These are phyloP conservation scores for Mycosarcoma maydis DNA, from an alignment of 1,284 basidiomycete species.

Conservation along the genomic window DNA sequence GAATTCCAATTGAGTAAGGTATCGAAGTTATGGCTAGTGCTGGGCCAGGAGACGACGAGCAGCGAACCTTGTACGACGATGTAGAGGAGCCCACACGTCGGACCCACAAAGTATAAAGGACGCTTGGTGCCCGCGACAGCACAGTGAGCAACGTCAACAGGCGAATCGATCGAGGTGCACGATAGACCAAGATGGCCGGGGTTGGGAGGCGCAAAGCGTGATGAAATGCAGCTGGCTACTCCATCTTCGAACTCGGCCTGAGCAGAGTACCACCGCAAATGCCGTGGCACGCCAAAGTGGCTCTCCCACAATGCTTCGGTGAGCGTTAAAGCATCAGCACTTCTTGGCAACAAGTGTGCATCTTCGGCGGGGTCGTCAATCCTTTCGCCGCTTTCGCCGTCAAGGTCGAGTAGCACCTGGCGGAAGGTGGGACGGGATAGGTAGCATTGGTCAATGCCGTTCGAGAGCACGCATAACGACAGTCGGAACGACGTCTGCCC, in stretches of 20 bases:
- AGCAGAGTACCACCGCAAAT: constrained; percentile 12
- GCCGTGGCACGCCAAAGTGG: constrained; percentile 21
- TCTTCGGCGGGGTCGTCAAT: constrained; percentile 5
- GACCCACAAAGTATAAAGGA: constrained; percentile 9
- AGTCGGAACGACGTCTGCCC: constrained; percentile 10
- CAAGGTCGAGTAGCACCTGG: constrained; percentile 22
- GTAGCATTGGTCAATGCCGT: constrained; percentile 35
- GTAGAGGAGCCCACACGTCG: constrained; percentile 20
- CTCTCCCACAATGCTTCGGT: constrained; percentile 31
- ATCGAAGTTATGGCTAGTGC: constrained; percentile 18
- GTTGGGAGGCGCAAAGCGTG: constrained; percentile 4
- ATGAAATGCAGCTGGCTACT: constrained; percentile 5
- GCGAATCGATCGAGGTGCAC: constrained; percentile 1
- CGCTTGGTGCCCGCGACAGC: constrained; percentile 23
- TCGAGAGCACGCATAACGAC: constrained; percentile 10
- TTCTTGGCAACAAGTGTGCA: constrained; percentile 3
- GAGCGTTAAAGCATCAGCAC: constrained; percentile 2
- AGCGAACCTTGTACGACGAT: constrained; percentile 21
- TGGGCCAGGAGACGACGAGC: constrained; percentile 30
- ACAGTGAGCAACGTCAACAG: constrained; percentile 12
- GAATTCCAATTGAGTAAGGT: constrained; percentile 12
- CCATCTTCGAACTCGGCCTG: constrained; percentile 1
- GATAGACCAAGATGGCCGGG: constrained; percentile 3
- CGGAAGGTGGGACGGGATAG: constrained; percentile 19
- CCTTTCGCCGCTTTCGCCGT: constrained; percentile 1